Base-by-base conservation (phyloP, 176 grass and related monocot species). In the Luzula sylvatica region DNA sequence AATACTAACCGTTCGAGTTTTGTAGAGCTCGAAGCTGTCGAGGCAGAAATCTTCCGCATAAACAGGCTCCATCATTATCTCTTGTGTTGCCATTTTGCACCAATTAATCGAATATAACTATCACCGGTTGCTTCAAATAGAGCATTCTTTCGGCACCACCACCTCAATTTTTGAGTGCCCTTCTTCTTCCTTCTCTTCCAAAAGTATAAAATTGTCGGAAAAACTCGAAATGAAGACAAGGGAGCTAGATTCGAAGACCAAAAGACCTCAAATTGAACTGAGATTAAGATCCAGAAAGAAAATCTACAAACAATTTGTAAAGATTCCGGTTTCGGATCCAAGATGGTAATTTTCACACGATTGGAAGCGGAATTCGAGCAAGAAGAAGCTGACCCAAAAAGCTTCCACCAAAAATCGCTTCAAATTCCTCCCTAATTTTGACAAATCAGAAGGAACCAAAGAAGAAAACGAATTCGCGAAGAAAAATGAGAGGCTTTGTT, bases 11-110 rank as follows among this genome's bases (percentile, higher is more conserved):
- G 75, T 77, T 56, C 71, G 72, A 58, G 63, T 87, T 75, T 80
- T 65, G 15, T 83, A 71, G 55, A 94, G 78, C 72, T 82, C 65
- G 63, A 94, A 87, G 42, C 60, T 77, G 65, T 80, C 68, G 68
- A 94, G 65, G 46, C 63, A 78, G 26, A 53, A 65, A 67, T 39
- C 43, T 21, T 66, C 44, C 7, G 48, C 71, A 66, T 73, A 73
- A 45, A 42, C 47, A 50, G 54, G 24, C 72, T 7, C 68, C 24
- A 29, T 20, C 58, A 50, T 18, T 22, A n/a, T 12, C 14, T 46
- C 32, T 23, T 76, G 23, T 38, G 22, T 46, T 15, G 23, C 65
- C 65, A 76, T 76, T 52, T 23, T 19, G 42, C 26, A 66, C 72
- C 62, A 56, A 65, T 58, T 58, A 55, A 60, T 77, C 67, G 65